Conservation (phyloP, 164 flowering plant species). For the Piper betle region DNA sequence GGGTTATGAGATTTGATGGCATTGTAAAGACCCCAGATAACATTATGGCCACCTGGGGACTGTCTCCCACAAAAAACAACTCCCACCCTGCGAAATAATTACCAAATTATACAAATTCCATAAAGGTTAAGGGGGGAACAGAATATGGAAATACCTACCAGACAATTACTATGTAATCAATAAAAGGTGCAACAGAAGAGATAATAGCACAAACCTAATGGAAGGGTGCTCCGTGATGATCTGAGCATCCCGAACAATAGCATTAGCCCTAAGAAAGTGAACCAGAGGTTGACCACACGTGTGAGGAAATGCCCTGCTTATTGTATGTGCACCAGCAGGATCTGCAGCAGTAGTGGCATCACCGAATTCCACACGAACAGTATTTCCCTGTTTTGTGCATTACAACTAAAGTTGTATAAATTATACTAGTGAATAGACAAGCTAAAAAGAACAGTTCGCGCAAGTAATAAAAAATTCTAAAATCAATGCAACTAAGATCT, state of each 20-base stretch:
- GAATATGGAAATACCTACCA: neutral
- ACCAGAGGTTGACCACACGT: constrained; percentile 92
- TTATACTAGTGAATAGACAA: neutral
- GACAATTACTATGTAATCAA: neutral
- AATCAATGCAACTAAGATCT: neutral
- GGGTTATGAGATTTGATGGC: constrained; percentile 18
- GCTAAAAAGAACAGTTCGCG: neutral
- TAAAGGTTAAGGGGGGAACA: too few relatives aligned
- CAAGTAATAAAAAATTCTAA: too few relatives aligned
- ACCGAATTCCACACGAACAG: constrained; percentile 91
- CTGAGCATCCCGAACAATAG: constrained; percentile 76
- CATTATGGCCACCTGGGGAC: constrained; percentile 23
- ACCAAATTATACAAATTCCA: too few relatives aligned
- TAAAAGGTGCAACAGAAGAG: neutral
- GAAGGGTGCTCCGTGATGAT: constrained; percentile 84
- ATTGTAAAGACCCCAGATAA: constrained; percentile 18
- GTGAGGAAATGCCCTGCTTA: constrained; percentile 56
- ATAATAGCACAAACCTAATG: constrained; percentile 31
- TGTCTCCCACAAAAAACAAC: constrained; percentile 20
- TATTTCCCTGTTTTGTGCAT: constrained; percentile 64
- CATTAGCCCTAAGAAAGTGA: constrained; percentile 74
- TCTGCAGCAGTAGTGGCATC: constrained; percentile 76
- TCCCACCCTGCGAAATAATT: constrained; percentile 16
- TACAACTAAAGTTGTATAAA: neutral
- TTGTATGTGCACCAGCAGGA: constrained; percentile 42